Base-by-base conservation (phyloP, 305 asterid genomes). In the Lippia alba region DNA sequence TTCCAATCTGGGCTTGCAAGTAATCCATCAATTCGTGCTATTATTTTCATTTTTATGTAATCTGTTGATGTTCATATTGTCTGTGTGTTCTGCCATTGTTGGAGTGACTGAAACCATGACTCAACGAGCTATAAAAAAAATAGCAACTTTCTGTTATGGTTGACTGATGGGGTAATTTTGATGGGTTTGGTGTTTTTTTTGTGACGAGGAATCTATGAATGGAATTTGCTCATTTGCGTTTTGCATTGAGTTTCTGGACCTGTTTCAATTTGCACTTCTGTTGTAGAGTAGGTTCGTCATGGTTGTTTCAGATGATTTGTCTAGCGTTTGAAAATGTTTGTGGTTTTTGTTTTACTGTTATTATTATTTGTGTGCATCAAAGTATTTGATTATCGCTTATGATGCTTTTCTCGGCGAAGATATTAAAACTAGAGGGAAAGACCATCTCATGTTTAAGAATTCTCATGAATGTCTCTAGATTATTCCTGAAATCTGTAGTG, bases 1-100 rank as follows among this genome's bases (percentile, higher is more conserved):
- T 88, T 69, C 97, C 96, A 48, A 19, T 84, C 33, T 91, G 90
- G 94, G 74, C 91, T 62, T 94, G 99, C 99, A 90, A 86, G 99
- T 94, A 85, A 87, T 79, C 33, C 75, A 16, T 73, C 0, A 69
- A 45, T 53, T 56, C 7, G 16, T 54, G 34, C 18, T n/a, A n/a
- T n/a, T 61, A 39, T 56, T 18, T 61, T 12, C 6, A 34, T 17
- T 24, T 20, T 7, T 60, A 1, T 16, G 9, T 19, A 15, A 8
- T 14, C 32, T 12, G 19, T 62, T 40, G 18, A 18, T 53, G 51
- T 17, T 39, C 30, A 56, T 5, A 15, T 34, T n/a, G n/a, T n/a
- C n/a, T n/a, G n/a, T n/a, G n/a, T n/a, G 6, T 9, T 32, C n/a
- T 12, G 30, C 10, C 30, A 6, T 57, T 34, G 48, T 39, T 70